Base-by-base conservation (phyloP, 1,139 yeast species). In the Lodderomyces theae region DNA sequence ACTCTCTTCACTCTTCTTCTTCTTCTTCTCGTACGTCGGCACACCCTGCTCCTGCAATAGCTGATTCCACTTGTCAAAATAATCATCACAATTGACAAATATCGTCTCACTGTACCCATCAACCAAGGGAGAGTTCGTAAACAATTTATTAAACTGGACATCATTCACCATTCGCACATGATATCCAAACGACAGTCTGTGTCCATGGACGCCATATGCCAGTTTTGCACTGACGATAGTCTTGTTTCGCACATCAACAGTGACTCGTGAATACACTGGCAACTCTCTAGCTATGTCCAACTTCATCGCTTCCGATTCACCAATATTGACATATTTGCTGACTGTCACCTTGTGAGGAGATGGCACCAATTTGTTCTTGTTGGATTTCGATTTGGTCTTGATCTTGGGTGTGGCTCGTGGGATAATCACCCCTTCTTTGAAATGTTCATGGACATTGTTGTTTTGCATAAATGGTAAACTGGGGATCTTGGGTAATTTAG, bases 201-300 rank as follows among this genome's bases (percentile, higher is more conserved):
- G 74, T 0, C 89, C 89, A 4, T 68, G 63, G 3, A 62, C 53
- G 1, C 86, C 86, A 55, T 86, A 87, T 0, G 95, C 95, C 38
- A 77, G 79, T 13, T 65, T 51, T 3, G 95, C 89, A 1, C 90
- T 77, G 0, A 86, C 94, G 6, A 87, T 77, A 42, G 74, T 75
- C 42, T 72, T 74, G 23, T 75, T 75, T 41, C 77, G 69, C 23
- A 79, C 54, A 54, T 89, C 89, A 1, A 89, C 88, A 0, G 95
- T 86, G 5, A 89, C 96, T 49, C 96, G 66, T 5, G 85, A 86
- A 51, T 85, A 81, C 1, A 79, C 76, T 1, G 96, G 96, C 2
- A 87, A 81, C 46, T 81, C 80, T 45, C 78, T 79, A 3, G 74
- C 68, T 31, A 53, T 54, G 15, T 61, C 66, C 43, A 89, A 67